Evolutionary conservation across 129 eudicot species (phyloP), one percentile per base, ranked within the genome.

Genomic region (Mikania micrantha): DNA sequence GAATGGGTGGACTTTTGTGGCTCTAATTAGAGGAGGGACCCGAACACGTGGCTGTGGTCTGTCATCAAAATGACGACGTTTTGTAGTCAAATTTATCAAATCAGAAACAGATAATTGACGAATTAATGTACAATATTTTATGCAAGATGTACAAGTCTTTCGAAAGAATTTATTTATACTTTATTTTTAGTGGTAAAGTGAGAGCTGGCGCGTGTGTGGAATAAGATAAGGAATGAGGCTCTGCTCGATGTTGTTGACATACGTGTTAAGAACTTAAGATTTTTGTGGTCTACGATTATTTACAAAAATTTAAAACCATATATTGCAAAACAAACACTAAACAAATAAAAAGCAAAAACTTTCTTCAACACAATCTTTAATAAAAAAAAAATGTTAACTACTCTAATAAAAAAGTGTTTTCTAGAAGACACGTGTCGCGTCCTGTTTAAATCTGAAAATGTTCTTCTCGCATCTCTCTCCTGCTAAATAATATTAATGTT

Each of bases 1-100:
- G 95, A 84, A 50, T 62, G 40, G 71, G 64, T 71, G 78, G 81
- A 73, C 48, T 65, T 75, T 83, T 85, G 96, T 85, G 96, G 96
- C 85, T 85, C 39, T 78, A 44, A 66, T 65, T 83, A 22, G 78
- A 67, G 5, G 64, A 60, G 67, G 64, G 81, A 69, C 80, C 50
- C 35, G 6, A 73, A 85, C 91, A 83, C 88, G 90, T 80, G 91
- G 85, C 82, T 34, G 22, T 71, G 69, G 32, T 53, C 56, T 72
- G 70, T 53, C 66, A 57, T 39, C 4, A 32, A 47, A 58, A 68
- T 70, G 74, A 59, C 69, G 31, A 16, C 80, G 64, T 50, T 67
- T 67, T 70, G 0, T 44, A 58, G 31, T 15, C 35, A 31, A 28
- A n/a, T n/a, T n/a, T n/a, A n/a, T n/a, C n/a, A n/a, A n/a, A n/a